These are phyloP conservation scores for Suillus cothurnatus DNA, from an alignment of 768 basidiomycete genomes.

Conservation along the genomic window DNA sequence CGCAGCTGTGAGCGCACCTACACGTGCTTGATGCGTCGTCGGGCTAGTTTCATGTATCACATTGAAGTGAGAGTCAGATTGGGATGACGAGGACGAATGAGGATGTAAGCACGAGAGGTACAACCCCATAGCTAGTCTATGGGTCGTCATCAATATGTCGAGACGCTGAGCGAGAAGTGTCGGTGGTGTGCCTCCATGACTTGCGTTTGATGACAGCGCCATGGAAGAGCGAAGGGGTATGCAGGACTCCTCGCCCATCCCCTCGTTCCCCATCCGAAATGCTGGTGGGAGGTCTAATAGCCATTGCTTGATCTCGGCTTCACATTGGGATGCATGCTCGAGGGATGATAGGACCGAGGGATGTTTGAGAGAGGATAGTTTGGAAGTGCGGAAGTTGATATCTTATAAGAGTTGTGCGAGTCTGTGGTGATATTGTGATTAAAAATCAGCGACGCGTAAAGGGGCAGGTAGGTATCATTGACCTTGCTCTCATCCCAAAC, in stretches of 20 bases:
- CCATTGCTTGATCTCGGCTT: constrained; percentile 51
- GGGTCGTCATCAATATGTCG: too few relatives aligned
- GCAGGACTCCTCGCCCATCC: background rate
- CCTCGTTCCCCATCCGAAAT: constrained; percentile 44
- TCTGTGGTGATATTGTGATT: constrained; percentile 8
- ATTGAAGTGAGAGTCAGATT: too few relatives aligned
- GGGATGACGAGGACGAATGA: too few relatives aligned
- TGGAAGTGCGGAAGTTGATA: constrained; percentile 38
- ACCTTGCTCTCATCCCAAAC: constrained; percentile 61
- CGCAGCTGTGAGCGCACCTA: too few relatives aligned
- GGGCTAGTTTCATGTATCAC: too few relatives aligned
- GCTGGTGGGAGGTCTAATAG: constrained; percentile 49
- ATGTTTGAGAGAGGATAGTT: background rate
- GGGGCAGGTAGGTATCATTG: background rate
- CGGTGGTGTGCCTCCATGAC: too few relatives aligned
- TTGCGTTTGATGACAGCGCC: too few relatives aligned
- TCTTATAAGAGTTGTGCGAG: constrained; percentile 41
- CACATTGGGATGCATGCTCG: constrained; percentile 39
- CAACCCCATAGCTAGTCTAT: too few relatives aligned
- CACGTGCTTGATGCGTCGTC: too few relatives aligned
- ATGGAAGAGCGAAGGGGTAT: too few relatives aligned
- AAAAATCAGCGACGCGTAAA: background rate
- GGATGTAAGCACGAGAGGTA: too few relatives aligned
- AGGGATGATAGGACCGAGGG: constrained; percentile 32
- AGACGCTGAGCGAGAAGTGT: too few relatives aligned